These are phyloP conservation scores for Gnomoniopsis sp. DNA, from an alignment of 2,329 filamentous ascomycete species.

Conservation along the genomic window DNA sequence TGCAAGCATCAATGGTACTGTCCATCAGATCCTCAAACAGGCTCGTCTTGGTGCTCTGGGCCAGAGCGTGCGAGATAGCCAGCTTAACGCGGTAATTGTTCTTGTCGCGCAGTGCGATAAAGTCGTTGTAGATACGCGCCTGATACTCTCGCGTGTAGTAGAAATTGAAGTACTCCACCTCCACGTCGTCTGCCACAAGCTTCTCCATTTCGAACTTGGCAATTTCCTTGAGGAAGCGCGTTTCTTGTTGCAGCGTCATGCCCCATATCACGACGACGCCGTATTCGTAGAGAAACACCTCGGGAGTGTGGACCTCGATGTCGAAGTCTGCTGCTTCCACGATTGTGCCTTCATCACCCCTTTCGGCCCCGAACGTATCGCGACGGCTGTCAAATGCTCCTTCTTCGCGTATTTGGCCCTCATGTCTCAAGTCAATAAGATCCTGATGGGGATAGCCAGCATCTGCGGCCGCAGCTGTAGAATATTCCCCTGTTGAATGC, in stretches of 20 bases:
- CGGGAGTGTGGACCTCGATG: constrained; percentile 83
- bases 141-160: constrained; percentile 99
- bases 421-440: constrained; percentile 58
- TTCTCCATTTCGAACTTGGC: constrained; percentile 93
- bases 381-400: constrained; percentile 30
- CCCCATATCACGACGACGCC: constrained; percentile 98
- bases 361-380: constrained; percentile 24
- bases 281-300: constrained; percentile 95
- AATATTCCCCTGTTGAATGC: constrained; percentile 66
- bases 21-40: constrained; percentile 95
- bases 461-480: constrained; percentile 11
- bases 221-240: constrained; percentile 88
- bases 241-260: constrained; percentile 88
- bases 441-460: constrained; percentile 54
- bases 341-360: constrained; percentile 29
- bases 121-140: constrained; percentile 98
- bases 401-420: constrained; percentile 27
- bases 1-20: constrained; percentile 88
- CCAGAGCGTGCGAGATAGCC: constrained; percentile 90
- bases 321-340: constrained; percentile 67
- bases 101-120: constrained; percentile 91
- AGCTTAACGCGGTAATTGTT: constrained; percentile 98
- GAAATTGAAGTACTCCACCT: constrained; percentile 98
- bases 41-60: constrained; percentile 96
- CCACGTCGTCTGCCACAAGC: constrained; percentile 80